Conservation (phyloP, 2,329 filamentous ascomycete genomes). For the Fusarium sp. region DNA sequence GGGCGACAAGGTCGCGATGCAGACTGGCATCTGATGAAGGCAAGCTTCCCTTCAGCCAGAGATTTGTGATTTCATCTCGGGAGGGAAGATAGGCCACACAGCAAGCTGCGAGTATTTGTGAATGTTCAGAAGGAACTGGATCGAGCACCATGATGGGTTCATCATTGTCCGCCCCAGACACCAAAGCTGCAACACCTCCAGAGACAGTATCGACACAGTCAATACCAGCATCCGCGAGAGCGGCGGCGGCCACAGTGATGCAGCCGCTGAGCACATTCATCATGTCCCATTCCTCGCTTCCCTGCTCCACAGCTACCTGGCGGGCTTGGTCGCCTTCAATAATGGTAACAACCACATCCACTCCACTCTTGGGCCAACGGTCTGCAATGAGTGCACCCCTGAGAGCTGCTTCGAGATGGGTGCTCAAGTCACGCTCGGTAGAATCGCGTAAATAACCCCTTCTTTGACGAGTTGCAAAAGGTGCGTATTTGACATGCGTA, state of each 20-base stretch:
- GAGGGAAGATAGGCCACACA: slow-evolving; percentile 88
- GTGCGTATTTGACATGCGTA: slow-evolving; percentile 95
- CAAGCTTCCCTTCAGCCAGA: slow-evolving; percentile 86
- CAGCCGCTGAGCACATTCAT: slow-evolving; percentile 93
- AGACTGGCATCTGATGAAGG: slow-evolving; percentile 49
- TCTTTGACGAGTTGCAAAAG: slow-evolving; percentile 85
- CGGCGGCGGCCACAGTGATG: slow-evolving; percentile 91
- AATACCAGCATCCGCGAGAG: slow-evolving; percentile 92
- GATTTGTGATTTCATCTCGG: slow-evolving; percentile 89
- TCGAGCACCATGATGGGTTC: slow-evolving; percentile 72
- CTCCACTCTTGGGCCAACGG: slow-evolving; percentile 96
- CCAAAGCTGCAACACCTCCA: slow-evolving; percentile 86
- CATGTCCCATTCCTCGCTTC: slow-evolving; percentile 78
- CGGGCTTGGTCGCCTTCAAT: slow-evolving; percentile 90
- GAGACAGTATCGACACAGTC: slow-evolving; percentile 92
- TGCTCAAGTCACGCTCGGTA: slow-evolving; percentile 86
- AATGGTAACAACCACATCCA: slow-evolving; percentile 93
- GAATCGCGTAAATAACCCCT: slow-evolving; percentile 87
- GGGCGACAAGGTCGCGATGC: slow-evolving; percentile 48
- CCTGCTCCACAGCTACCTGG: slow-evolving; percentile 56
- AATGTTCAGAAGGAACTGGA: slow-evolving; percentile 82
- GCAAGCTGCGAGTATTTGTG: slow-evolving; percentile 80
- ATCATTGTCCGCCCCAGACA: slow-evolving; percentile 51
- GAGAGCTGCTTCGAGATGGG: slow-evolving; percentile 90
- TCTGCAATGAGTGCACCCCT: slow-evolving; percentile 91